Evolutionary conservation across 1,284 basidiomycete genomes (phyloP).

Genomic region (Xerocomus cyaneibrunnescens): DNA sequence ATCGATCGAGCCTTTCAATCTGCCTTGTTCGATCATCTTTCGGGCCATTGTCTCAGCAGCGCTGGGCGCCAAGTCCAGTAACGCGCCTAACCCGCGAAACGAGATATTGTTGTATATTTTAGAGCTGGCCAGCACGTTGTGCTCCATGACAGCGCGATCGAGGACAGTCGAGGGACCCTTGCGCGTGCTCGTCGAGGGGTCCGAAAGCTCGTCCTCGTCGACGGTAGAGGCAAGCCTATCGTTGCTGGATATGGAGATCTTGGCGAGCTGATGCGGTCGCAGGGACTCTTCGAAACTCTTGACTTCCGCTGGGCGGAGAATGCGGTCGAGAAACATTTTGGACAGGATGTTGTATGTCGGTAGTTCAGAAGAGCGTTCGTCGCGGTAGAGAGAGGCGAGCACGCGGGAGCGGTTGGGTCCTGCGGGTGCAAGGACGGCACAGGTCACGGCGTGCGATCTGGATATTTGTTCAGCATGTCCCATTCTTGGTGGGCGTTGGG

Average conservation of each 20-base stretch:
- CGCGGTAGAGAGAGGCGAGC: conserved; percentile 89
- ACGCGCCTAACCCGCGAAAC: conserved; percentile 81
- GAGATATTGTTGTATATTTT: conserved; percentile 96
- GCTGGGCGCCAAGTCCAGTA: conserved; percentile 82
- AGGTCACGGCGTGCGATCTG: conserved; percentile 90
- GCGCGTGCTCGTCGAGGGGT: conserved; percentile 64
- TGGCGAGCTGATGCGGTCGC: conserved; percentile 90
- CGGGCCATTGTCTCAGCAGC: conserved; percentile 93
- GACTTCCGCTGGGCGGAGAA: conserved; percentile 87
- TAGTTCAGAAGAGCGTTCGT: conserved; percentile 83
- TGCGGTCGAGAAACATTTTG: conserved; percentile 98
- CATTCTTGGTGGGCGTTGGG: background rate
- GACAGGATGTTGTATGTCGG: conserved; percentile 88
- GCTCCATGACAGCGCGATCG: conserved; percentile 96
- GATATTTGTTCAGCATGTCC: conserved; percentile 9
- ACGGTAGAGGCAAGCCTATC: conserved; percentile 68
- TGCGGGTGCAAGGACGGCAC: conserved; percentile 95
- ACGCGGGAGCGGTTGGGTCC: conserved; percentile 94
- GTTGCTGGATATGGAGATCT: conserved; percentile 78
- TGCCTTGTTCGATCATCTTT: conserved; percentile 95
- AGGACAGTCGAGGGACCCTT: conserved; percentile 93
- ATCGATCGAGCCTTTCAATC: conserved; percentile 88
- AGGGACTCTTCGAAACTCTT: conserved; percentile 87
- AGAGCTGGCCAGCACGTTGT: conserved; percentile 94
- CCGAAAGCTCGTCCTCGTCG: conserved; percentile 53